Evolutionary conservation across 208 protist species (phyloP).

Genomic region (Trypanosoma conorhini): DNA sequence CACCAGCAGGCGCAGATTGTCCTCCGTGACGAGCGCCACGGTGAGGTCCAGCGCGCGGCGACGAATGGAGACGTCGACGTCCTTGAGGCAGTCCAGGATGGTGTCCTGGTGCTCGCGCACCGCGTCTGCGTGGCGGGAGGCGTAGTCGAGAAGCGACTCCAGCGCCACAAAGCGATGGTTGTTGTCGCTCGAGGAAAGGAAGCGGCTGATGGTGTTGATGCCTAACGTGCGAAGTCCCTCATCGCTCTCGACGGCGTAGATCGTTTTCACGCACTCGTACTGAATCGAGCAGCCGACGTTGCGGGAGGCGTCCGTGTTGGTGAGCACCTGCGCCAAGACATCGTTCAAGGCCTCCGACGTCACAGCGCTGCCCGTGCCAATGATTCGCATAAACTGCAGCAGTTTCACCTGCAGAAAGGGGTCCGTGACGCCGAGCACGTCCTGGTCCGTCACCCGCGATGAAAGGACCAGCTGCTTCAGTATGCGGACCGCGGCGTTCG

Average conservation of each 20-base stretch:
- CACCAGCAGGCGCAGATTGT: slow-evolving; percentile 94
- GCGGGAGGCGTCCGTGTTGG: slow-evolving; percentile 95
- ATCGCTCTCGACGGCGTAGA: slow-evolving; percentile 97
- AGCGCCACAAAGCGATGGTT: slow-evolving; percentile 99
- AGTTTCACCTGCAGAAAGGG: slow-evolving; percentile 99
- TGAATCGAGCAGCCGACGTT: slow-evolving; percentile 98
- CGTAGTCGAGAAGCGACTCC: slow-evolving; percentile 91
- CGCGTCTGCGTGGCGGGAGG: slow-evolving; percentile 81
- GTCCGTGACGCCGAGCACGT: slow-evolving; percentile 96
- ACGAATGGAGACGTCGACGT: slow-evolving; percentile 97
- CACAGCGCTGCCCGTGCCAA: slow-evolving; percentile 93
- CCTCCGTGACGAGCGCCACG: slow-evolving; percentile 95
- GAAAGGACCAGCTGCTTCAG: slow-evolving; percentile 96
- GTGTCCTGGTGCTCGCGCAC: slow-evolving; percentile 93
- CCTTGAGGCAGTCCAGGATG: slow-evolving; percentile 97
- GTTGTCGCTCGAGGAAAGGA: slow-evolving; percentile 97
- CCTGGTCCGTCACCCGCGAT: slow-evolving; percentile 93
- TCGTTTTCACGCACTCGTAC: slow-evolving; percentile 98
- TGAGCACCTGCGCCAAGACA: slow-evolving; percentile 97
- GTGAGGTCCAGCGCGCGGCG: slow-evolving; percentile 96
- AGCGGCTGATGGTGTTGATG: slow-evolving; percentile 98
- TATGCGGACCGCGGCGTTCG: slow-evolving; percentile 91
- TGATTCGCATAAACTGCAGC: slow-evolving; percentile 95
- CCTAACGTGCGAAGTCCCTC: slow-evolving; percentile 90
- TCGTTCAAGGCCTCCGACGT: slow-evolving; percentile 97